phyloP scores from a whole-genome alignment of 2,329 filamentous ascomycete genomes.

The Penicillium paneum region DNA sequence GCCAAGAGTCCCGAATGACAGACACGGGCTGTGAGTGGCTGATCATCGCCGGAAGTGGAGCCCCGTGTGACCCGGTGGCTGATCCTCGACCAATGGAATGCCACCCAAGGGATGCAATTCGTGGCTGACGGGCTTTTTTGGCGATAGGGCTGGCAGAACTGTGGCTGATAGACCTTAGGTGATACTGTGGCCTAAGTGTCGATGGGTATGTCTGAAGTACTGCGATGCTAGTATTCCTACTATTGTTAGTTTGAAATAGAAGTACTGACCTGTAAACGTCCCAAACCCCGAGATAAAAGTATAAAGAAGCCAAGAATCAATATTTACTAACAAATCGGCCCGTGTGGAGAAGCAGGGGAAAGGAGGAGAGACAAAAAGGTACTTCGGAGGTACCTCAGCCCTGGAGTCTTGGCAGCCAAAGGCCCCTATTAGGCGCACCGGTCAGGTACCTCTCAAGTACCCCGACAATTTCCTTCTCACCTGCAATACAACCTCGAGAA shows the following conservation, averaged over 20 bases:
- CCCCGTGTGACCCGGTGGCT: constrained; percentile 10
- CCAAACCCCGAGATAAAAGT: background rate
- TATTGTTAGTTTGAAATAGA: background rate
- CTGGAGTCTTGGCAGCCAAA: constrained; percentile 5
- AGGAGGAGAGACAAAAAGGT: constrained; percentile 5
- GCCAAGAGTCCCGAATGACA: background rate
- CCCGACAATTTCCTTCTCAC: constrained; percentile 5
- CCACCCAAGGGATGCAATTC: background rate
- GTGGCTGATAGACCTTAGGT: constrained; percentile 8
- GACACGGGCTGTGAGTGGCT: background rate
- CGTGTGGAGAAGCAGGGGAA: constrained; percentile 6
- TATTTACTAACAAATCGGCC: background rate
- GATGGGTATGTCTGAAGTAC: background rate
- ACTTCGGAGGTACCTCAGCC: constrained; percentile 9
- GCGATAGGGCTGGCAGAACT: constrained; percentile 17
- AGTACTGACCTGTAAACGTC: background rate
- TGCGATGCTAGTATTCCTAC: background rate
- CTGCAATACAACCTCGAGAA: constrained; percentile 1
- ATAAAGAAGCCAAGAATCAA: background rate
- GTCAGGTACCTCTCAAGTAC: constrained; percentile 8
- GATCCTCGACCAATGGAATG: constrained; percentile 9
- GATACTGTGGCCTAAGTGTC: background rate
- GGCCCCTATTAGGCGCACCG: constrained; percentile 1
- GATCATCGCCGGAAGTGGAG: background rate
- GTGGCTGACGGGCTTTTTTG: constrained; percentile 17